Evolutionary conservation across 257 asterid genomes (phyloP), one percentile per base, ranked within the genome.

Genomic region (Avicennia marina): DNA sequence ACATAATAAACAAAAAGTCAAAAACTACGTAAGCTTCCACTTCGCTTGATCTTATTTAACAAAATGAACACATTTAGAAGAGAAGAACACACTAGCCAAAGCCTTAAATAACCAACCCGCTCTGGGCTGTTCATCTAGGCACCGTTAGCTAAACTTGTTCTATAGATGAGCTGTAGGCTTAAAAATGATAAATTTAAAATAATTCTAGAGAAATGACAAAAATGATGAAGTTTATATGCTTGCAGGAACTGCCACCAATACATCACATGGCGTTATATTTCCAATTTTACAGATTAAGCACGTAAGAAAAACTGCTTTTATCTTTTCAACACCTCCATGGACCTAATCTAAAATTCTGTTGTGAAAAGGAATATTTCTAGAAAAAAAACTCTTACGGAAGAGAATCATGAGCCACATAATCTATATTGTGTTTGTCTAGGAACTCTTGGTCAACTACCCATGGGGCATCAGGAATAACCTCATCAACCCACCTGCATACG

Each of bases 381-480:
- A 43, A 29, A 68, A 65, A 48, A 44, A 61, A 60, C 15, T 42
- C 84, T 83, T 81, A 91, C 98, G 97, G 98, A 64, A 91, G 95
- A 67, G 98, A 69, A 64, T 91, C 98, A 56, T 91, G 98, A 19
- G 97, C 97, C 58, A 91, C 98, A 54, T 67, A 91, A 72, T 83
- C 98, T 44, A 91, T 91, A 25, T 52, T 42, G 65, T 91, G 95
- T 63, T 75, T 78, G 86, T 88, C 98, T 71, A 89, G 77, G 76
- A 88, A 91, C 72, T 88, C 98, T 49, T 82, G 95, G 60, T 82
- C 74, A 66, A 86, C 71, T 62, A 91, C 97, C 98, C 98, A 91
- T 6, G 95, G 97, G 5, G 98, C 95, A 80, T 83, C 95, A 48
- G 95, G 95, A 60, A 91, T 86, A 70, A 91, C 98, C 78, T 91